Evolutionary conservation across 169 alveolate species (phyloP).

Genomic region (Cytauxzoon felis): DNA sequence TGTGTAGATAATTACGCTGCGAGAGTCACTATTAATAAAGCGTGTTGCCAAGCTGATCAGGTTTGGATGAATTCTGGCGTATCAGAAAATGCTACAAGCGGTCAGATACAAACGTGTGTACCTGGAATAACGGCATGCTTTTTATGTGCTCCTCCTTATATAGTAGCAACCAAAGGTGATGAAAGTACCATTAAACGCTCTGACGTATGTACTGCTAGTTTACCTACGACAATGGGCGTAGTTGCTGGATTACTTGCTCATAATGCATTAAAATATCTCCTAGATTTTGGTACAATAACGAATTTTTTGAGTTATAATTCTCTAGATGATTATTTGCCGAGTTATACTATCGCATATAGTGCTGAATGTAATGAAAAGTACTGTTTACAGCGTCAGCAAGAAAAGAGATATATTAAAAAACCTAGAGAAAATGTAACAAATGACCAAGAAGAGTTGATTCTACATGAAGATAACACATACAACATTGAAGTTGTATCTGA

Average conservation of each 20-base stretch:
- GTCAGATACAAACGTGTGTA: slow-evolving; percentile 89
- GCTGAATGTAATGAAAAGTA: slow-evolving; percentile 83
- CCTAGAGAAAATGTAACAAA: neutral
- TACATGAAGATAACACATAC: slow-evolving; percentile 43
- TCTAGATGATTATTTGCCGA: slow-evolving; percentile 85
- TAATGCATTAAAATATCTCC: slow-evolving; percentile 87
- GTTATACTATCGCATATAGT: slow-evolving; percentile 83
- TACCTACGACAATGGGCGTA: slow-evolving; percentile 95
- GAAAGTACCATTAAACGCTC: slow-evolving; percentile 87
- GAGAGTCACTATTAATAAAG: slow-evolving; percentile 90
- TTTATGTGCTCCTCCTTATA: slow-evolving; percentile 91
- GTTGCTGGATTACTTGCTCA: slow-evolving; percentile 93
- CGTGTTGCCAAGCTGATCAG: slow-evolving; percentile 88
- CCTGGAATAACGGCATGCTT: slow-evolving; percentile 97
- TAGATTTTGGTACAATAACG: slow-evolving; percentile 86
- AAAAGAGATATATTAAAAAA: slow-evolving; percentile 7
- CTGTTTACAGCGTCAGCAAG: slow-evolving; percentile 53
- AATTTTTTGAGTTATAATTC: slow-evolving; percentile 87
- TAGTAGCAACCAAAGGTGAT: slow-evolving; percentile 86
- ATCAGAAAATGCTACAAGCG: slow-evolving; percentile 92
- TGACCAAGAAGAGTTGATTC: slow-evolving; percentile 1
- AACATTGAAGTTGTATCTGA: slow-evolving; percentile 29
- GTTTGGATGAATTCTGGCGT: slow-evolving; percentile 95
- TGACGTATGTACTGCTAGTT: slow-evolving; percentile 93
- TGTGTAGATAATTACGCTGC: slow-evolving; percentile 96